Conservation (phyloP, 2,329 filamentous ascomycete genomes). For the Trichoderma sp. region DNA sequence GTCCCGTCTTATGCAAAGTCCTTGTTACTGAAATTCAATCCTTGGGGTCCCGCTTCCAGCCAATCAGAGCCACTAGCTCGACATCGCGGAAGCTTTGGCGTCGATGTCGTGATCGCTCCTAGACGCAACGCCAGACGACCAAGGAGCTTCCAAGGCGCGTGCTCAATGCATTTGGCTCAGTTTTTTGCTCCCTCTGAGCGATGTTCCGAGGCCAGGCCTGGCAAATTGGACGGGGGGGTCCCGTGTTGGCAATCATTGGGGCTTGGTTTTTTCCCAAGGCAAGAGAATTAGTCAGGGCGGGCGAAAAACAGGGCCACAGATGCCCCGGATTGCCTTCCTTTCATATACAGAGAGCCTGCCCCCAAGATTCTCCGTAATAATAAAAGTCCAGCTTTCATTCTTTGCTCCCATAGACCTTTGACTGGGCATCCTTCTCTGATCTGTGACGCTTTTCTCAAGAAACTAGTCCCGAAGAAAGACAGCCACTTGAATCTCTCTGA, state of each 20-base stretch:
- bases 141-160: constrained; percentile 34
- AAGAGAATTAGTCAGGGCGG: constrained; percentile 18
- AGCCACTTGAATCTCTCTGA: neutral
- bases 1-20: neutral
- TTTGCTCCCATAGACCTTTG: neutral
- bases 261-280: neutral
- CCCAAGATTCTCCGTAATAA: neutral
- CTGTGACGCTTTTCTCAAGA: neutral
- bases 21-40: neutral
- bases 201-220: constrained; percentile 3
- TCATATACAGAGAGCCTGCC: constrained; percentile 8
- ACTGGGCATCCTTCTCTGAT: neutral
- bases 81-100: constrained; percentile 49
- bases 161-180: constrained; percentile 31
- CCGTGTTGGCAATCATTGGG: constrained; percentile 5
- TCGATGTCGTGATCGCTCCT: constrained; percentile 51
- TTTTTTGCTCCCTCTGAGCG: neutral
- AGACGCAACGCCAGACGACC: constrained; percentile 30
- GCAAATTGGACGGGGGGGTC: neutral
- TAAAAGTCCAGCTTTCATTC: neutral
- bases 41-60: constrained; percentile 22
- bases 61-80: constrained; percentile 35
- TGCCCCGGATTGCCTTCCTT: constrained; percentile 6
- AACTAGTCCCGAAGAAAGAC: neutral
- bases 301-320: constrained; percentile 1